Base-by-base conservation (phyloP, 1,139 yeast species). In the Yamadazyma sp. region DNA sequence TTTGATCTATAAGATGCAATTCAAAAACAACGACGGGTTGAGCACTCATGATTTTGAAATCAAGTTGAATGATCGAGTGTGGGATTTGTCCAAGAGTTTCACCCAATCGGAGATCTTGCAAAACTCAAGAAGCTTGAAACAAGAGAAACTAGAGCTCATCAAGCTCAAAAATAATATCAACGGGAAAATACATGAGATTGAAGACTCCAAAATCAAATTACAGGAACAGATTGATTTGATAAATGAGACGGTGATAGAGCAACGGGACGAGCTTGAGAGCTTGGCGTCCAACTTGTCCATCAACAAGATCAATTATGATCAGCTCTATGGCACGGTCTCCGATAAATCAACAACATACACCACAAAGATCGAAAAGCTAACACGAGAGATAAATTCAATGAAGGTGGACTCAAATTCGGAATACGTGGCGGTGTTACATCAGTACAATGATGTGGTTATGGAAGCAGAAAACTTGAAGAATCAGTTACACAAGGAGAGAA, bases 291-390 rank as follows among this genome's bases (percentile, higher is more conserved):
- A 69, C 45, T 65, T 84, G 36, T 68, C 79, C 5, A 72, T 77
- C 17, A 63, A 70, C 25, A 80, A 81, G 50, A 64, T 74, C 27
- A 71, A 73, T 23, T 78, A 77, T 47, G 87, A 83, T 39, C 81
- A 79, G 39, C 66, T 79, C 15, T 72, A 74, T 54, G 81, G 79
- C 46, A 68, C 77, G 31, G 75, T 79, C 75, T 67, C 73, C 39
- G 68, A 77, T 44, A 80, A 81, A 47, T 64, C 77, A 23, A 67
- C 77, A 30, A 64, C 77, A 24, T 75, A 79, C 43, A 75, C 79
- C 39, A 75, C 82, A 17, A 88, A 85, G 54, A 77, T 83, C 37
- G 91, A 83, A 54, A 76, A 75, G 51, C 61, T 81, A 38, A 87
- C 81, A 45, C 73, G 80, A 30, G 87, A 83, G 43, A 63, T 83